Base-by-base conservation (phyloP, 768 basidiomycete genomes). In the Boletus pseudo-olivaceus region DNA sequence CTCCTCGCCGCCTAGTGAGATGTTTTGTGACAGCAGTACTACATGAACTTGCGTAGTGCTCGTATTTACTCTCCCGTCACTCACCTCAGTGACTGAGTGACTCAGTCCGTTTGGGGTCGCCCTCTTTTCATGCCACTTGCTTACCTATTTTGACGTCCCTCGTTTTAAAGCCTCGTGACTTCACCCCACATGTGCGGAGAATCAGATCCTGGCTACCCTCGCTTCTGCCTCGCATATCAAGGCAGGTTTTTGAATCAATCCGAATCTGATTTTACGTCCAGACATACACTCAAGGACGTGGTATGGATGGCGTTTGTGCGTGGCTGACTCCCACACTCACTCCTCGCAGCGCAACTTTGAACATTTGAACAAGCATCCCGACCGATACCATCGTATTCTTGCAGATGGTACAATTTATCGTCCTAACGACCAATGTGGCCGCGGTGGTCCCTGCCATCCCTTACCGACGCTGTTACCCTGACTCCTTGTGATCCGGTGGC, bases 121-220 rank as follows among this genome's bases (percentile, higher is more conserved):
- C 35, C 54, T 55, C 40, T 37, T 53, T 44, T 44, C 48, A 9
- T 45, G 38, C 53, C 30, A 42, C 37, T 32, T 47, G 34, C 51
- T 63, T 63, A 37, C 66, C 49, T 48, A 46, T 61, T 49, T 45
- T 35, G 56, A 67, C 51, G 23, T 48, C 52, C 39, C 48, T 44
- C 60, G 17, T 47, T 63, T 54, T 48, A 14, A 52, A 33, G 0
- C 52, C 60, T 50, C 62, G 51, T 68, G 63, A 60, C 61, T 48
- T 29, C 56, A 55, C 69, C 64, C 67, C 69, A 57, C 64, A 58
- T 46, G 60, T 51, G 67, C 54, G 59, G 64, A 67, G 69, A 57
- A 68, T 68, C 66, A 58, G 58, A 56, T 63, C 14, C 50, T 43
- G 37, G 7, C 54, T 35, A 44, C 54, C 61, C 60, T 67, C 47